Percentiles rank a stretch among this genome's conserved stretches.
phyloP scores from a whole-genome alignment of 768 basidiomycete species.

The Tricholoma terreum region DNA sequence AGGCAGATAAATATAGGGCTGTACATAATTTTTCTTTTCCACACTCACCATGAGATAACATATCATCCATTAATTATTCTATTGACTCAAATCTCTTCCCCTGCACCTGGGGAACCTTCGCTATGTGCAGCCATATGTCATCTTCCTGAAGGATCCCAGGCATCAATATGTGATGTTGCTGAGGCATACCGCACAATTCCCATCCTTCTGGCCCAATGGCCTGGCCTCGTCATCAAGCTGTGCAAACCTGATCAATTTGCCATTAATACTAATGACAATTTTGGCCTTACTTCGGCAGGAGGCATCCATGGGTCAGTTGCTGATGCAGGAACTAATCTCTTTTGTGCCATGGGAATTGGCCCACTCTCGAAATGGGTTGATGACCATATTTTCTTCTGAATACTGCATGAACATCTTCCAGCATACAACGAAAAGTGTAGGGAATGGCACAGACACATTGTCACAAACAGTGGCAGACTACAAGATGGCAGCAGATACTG shows the following conservation, averaged over 20 bases:
- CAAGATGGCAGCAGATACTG: neutral
- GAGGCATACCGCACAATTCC: conserved; percentile 37
- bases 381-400: conserved; percentile 19
- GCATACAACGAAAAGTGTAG: neutral
- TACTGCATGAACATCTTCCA: neutral
- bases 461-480: neutral
- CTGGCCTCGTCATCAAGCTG: conserved; percentile 24
- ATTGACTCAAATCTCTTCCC: conserved; percentile 33
- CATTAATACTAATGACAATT: conserved; percentile 7
- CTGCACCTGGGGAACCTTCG: conserved; percentile 45
- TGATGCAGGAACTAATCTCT: conserved; percentile 15
- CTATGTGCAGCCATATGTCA: conserved; percentile 26
- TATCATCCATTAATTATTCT: conserved; percentile 29
- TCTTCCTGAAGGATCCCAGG: conserved; percentile 38
- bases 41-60: neutral
- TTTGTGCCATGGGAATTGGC: conserved; percentile 15
- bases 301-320: neutral
- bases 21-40: conserved; percentile 40
- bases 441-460: neutral
- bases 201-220: conserved; percentile 31
- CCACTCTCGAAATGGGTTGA: conserved; percentile 26
- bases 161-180: conserved; percentile 32
- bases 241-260: neutral
- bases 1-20: conserved; percentile 27
- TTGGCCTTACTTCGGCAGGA: neutral